Percentiles rank a stretch among this genome's conserved stretches.
These are phyloP conservation scores for Candida mattraensis DNA, from an alignment of 805 yeast species.

Conservation along the genomic window DNA sequence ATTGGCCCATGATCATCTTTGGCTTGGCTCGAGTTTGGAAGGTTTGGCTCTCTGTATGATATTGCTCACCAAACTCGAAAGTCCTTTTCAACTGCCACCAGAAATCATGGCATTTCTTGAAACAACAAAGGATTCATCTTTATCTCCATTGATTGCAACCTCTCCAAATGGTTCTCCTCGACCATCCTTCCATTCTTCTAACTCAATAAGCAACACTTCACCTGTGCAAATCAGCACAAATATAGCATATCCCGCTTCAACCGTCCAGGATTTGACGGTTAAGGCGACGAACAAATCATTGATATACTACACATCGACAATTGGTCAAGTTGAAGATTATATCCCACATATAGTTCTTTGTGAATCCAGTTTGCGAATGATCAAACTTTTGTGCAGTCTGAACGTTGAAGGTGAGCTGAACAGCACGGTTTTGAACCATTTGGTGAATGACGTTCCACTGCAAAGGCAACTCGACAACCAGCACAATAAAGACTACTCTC, in stretches of 20 bases:
- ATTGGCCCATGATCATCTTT: constrained; percentile 68
- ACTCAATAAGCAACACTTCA: constrained; percentile 16
- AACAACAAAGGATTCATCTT: constrained; percentile 24
- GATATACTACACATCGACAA: constrained; percentile 50
- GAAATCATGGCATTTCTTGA: constrained; percentile 26
- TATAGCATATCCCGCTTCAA: constrained; percentile 20
- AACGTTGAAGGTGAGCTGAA: constrained; percentile 51
- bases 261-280: constrained; percentile 38
- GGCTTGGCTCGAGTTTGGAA: constrained; percentile 90
- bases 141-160: constrained; percentile 18
- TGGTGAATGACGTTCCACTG: constrained; percentile 41
- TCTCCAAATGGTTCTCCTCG: constrained; percentile 48
- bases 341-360: constrained; percentile 81
- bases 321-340: constrained; percentile 62
- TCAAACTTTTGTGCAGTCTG: constrained; percentile 57
- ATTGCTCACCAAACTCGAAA: constrained; percentile 55
- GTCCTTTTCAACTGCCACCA: constrained; percentile 49
- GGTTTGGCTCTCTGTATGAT: constrained; percentile 69
- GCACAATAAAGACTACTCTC: constrained; percentile 27
- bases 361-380: constrained; percentile 64
- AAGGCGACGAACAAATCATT: constrained; percentile 40
- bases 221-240: constrained; percentile 8
- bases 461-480: constrained; percentile 1
- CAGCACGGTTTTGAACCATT: constrained; percentile 39
- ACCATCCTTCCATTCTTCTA: constrained; percentile 39